A percentile compares a stretch with the other conserved stretches of the same genome.
Evolutionary conservation across 2,329 filamentous ascomycete species (phyloP).

Genomic region (Colletotrichum karsti): DNA sequence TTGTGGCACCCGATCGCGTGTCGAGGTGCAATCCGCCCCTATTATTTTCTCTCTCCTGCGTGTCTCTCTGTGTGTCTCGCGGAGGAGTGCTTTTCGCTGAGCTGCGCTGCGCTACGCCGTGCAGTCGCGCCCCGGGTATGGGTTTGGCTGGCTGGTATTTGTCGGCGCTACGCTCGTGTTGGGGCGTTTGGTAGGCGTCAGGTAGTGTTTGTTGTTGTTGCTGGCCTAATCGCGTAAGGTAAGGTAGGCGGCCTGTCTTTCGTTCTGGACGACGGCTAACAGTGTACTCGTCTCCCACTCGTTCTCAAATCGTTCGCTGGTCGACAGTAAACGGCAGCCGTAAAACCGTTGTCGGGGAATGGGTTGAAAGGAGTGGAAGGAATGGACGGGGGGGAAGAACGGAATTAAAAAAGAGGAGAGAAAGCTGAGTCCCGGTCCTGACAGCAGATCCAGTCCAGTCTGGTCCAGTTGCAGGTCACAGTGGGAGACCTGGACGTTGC

Average conservation of each 20-base stretch:
- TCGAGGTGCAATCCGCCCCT: slow-evolving; percentile 21
- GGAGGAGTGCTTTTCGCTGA: not conserved
- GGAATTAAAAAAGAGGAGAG: slow-evolving; percentile 22
- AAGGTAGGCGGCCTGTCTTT: not conserved
- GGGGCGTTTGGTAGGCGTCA: not conserved
- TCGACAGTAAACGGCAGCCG: slow-evolving; percentile 12
- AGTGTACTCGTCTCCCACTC: not conserved
- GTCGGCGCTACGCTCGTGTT: slow-evolving; percentile 6
- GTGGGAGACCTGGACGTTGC: not conserved
- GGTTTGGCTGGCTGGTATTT: not conserved
- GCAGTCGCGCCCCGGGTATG: not conserved
- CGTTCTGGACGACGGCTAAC: not conserved
- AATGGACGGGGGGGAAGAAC: slow-evolving; percentile 16
- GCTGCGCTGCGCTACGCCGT: not conserved
- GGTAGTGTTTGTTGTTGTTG: slow-evolving; percentile 7
- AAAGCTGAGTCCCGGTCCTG: not conserved
- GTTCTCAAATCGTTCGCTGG: not conserved
- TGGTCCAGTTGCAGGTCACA: not conserved
- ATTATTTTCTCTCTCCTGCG: not conserved
- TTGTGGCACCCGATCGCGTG: slow-evolving; percentile 19
- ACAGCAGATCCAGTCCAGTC: not conserved
- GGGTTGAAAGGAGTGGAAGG: slow-evolving; percentile 11
- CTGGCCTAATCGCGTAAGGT: too few species aligned
- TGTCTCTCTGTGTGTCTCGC: not conserved
- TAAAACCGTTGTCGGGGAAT: slow-evolving; percentile 10